Conservation (phyloP, 2,329 filamentous ascomycete species). For the Fusarium tuaranense region DNA sequence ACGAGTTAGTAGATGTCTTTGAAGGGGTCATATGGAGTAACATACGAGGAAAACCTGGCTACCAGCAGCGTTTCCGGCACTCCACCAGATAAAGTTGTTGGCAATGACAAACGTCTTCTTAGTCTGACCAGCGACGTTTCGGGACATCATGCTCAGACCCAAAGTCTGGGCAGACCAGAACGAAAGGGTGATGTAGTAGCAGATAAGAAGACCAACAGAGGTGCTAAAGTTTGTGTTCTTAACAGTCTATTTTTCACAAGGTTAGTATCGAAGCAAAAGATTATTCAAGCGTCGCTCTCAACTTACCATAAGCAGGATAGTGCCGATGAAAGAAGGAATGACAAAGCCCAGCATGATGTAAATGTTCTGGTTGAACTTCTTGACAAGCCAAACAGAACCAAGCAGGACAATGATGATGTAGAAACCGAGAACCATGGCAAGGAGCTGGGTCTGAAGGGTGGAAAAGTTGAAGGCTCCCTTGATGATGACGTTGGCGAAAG, state of each 20-base stretch:
- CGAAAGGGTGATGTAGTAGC: conserved; percentile 81
- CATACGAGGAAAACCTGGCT: conserved; percentile 26
- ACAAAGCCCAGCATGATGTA: conserved; percentile 74
- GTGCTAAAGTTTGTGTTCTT: conserved; percentile 67
- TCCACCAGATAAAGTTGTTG: conserved; percentile 78
- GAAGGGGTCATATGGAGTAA: background rate
- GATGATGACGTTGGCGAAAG: conserved; percentile 82
- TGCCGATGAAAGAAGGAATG: conserved; percentile 78
- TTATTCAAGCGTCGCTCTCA: background rate
- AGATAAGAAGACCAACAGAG: conserved; percentile 75
- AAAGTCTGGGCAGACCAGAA: conserved; percentile 82
- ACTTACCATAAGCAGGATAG: conserved; percentile 72
- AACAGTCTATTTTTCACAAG: conserved; percentile 58
- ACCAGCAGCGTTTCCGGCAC: conserved; percentile 74
- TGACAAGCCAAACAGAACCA: conserved; percentile 74
- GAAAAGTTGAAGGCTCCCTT: conserved; percentile 73
- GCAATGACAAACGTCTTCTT: conserved; percentile 78
- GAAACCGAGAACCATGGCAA: conserved; percentile 80
- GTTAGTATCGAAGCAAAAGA: background rate
- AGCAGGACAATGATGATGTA: conserved; percentile 80
- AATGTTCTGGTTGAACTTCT: conserved; percentile 76
- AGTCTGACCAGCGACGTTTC: conserved; percentile 79
- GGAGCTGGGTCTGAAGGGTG: conserved; percentile 75
- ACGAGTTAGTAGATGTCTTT: background rate
- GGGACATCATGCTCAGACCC: conserved; percentile 73